Evolutionary conservation across 2,329 filamentous ascomycete genomes (phyloP), one percentile per base, ranked within the genome.

Genomic region (Didymella pinodella): DNA sequence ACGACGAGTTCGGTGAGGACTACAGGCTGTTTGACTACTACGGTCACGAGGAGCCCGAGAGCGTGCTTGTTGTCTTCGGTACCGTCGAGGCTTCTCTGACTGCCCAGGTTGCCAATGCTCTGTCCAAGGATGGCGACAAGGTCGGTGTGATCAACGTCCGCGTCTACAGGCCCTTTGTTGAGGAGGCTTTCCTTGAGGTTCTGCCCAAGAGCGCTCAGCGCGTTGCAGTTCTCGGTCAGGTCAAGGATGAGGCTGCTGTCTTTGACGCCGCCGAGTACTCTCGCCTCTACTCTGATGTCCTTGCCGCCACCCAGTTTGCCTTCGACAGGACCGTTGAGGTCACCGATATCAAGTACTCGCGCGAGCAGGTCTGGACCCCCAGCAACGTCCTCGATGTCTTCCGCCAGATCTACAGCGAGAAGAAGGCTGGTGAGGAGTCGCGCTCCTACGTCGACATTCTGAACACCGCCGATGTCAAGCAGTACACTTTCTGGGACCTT

Each of bases 21-120:
- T 99, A 99, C 77, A 86, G 89, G 71, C 87, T 92, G 7, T 99
- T 98, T 69, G 95, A 99, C 80, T 99, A 99, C 81, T 86, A 90
- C 71, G 95, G 95, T 25, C 92, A 98, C 74, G 82, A 86, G 48
- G 82, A 87, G 43, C 87, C 95, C 4, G 90, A 94, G 65, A 88
- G 88, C 10, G 92, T 99, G 16, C 82, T 98, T 32, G 93, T 98
- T 29, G 91, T 92, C 44, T 97, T 99, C 69, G 95, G 95, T 67
- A 97, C 92, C 60, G 87, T 93, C 5, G 95, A 99, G 81, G 88
- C 91, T 14, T 93, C 95, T 69, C 82, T 98, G 61, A 88, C 92
- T 57, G 88, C 90, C 65, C 92, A 97, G 79, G 87, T 97, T 52
- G 88, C 92, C 11, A 82, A 84, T 43, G 87, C 88, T 40, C 83